These are phyloP conservation scores for Cercospora sesami DNA, from an alignment of 2,329 filamentous ascomycete genomes.

Conservation along the genomic window DNA sequence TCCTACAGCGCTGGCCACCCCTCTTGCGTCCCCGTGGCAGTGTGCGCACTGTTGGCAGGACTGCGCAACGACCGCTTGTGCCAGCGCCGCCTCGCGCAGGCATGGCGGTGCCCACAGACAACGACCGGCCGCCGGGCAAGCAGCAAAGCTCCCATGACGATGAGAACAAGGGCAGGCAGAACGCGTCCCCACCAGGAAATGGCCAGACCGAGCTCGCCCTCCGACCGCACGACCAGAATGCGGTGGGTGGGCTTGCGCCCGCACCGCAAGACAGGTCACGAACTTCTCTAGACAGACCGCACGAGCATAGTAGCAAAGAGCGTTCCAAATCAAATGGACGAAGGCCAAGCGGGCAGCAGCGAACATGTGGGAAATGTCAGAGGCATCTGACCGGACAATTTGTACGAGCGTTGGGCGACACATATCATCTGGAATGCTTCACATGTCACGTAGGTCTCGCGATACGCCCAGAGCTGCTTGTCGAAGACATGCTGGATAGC, in stretches of 20 bases:
- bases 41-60: conserved; percentile 15
- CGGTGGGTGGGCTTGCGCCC: conserved; percentile 10
- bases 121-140: conserved; percentile 32
- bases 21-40: background rate
- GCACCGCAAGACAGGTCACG: conserved; percentile 20
- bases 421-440: conserved; percentile 97
- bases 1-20: background rate
- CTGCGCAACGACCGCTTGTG: conserved; percentile 15
- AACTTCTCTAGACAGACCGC: conserved; percentile 22
- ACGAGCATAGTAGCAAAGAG: conserved; percentile 29
- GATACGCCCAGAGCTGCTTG: background rate
- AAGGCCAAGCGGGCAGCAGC: conserved; percentile 39
- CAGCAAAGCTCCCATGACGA: conserved; percentile 30
- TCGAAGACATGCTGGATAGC: conserved; percentile 17
- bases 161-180: conserved; percentile 8
- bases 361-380: conserved; percentile 76
- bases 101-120: conserved; percentile 35
- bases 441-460: conserved; percentile 76
- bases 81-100: conserved; percentile 24
- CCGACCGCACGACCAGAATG: conserved; percentile 22
- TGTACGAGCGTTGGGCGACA: conserved; percentile 87
- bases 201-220: conserved; percentile 22
- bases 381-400: conserved; percentile 91
- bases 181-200: conserved; percentile 21
- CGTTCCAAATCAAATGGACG: conserved; percentile 32